Percentiles rank a stretch among this genome's conserved stretches.
These are phyloP conservation scores for Suillus luteus DNA, from an alignment of 768 basidiomycete species.

Conservation along the genomic window DNA sequence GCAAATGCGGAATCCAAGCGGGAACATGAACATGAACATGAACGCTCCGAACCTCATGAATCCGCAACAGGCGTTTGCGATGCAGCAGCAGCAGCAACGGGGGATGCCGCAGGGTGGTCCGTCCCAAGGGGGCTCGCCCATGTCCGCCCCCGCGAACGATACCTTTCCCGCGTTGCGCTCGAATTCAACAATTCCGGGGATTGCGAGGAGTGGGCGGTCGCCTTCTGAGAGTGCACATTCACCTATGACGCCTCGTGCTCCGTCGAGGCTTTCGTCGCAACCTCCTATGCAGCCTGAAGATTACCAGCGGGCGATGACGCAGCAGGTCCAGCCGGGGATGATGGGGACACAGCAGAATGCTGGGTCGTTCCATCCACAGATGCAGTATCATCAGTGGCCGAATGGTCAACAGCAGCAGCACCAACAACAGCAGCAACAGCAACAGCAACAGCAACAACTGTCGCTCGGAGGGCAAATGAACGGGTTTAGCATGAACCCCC, in stretches of 20 bases:
- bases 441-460: conserved; percentile 40
- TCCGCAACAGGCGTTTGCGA: conserved; percentile 36
- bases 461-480: conserved; percentile 40
- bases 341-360: conserved; percentile 22
- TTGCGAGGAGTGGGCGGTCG: conserved; percentile 72
- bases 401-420: conserved; percentile 59
- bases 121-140: conserved; percentile 43
- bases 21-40: conserved; percentile 27
- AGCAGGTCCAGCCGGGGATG: conserved; percentile 38
- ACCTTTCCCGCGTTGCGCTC: conserved; percentile 56
- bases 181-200: conserved; percentile 67
- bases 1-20: conserved; percentile 32
- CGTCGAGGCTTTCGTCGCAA: conserved; percentile 38
- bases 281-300: conserved; percentile 53
- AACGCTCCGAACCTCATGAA: conserved; percentile 33
- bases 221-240: conserved; percentile 64
- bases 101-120: conserved; percentile 44
- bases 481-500: conserved; percentile 37
- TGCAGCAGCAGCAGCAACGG: conserved; percentile 29
- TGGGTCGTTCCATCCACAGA: conserved; percentile 34
- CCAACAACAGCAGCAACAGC: conserved; percentile 45
- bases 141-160: conserved; percentile 40
- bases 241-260: conserved; percentile 42
- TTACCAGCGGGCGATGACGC: conserved; percentile 40
- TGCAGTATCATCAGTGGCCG: conserved; percentile 47